Percentiles rank a stretch among this genome's conserved stretches.
Conservation (phyloP, 805 yeast species). For the Spathaspora girioi region DNA sequence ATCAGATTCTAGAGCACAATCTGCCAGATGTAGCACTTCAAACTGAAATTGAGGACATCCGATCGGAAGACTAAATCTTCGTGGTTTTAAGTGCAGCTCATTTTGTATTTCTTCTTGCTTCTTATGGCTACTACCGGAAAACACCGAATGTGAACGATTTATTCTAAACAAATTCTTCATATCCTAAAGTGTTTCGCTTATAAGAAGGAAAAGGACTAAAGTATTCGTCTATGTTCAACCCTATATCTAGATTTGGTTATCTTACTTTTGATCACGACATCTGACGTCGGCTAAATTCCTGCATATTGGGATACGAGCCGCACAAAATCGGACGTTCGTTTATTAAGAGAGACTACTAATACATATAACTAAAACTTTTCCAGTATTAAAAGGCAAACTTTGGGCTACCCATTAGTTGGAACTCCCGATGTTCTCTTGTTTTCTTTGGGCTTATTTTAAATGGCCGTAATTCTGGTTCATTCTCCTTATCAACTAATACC, state of each 20-base stretch:
- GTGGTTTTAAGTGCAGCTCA: not conserved
- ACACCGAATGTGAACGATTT: constrained; percentile 3
- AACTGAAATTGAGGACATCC: not conserved
- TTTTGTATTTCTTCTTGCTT: not conserved
- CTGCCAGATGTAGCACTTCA: constrained; percentile 3
- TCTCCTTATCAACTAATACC: constrained; percentile 9
- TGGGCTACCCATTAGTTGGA: not conserved
- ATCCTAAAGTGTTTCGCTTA: not conserved
- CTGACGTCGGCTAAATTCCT: too few relatives aligned
- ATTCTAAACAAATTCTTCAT: constrained; percentile 1
- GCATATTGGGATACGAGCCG: too few relatives aligned
- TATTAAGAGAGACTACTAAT: too few relatives aligned
- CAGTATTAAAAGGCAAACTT: not conserved
- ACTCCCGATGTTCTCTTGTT: constrained; percentile 1
- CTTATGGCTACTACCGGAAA: not conserved
- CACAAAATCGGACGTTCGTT: too few relatives aligned
- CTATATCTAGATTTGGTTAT: too few relatives aligned
- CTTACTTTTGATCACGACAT: too few relatives aligned
- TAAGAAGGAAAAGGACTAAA: too few relatives aligned
- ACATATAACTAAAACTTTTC: too few relatives aligned
- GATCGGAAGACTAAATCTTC: constrained; percentile 4
- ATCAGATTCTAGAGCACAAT: not conserved
- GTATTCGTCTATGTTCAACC: too few relatives aligned
- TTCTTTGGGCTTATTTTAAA: constrained; percentile 20
- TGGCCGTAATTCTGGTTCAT: constrained; percentile 13